Evolutionary conservation across 257 asterid genomes (phyloP).

Genomic region (Echium plantagineum): DNA sequence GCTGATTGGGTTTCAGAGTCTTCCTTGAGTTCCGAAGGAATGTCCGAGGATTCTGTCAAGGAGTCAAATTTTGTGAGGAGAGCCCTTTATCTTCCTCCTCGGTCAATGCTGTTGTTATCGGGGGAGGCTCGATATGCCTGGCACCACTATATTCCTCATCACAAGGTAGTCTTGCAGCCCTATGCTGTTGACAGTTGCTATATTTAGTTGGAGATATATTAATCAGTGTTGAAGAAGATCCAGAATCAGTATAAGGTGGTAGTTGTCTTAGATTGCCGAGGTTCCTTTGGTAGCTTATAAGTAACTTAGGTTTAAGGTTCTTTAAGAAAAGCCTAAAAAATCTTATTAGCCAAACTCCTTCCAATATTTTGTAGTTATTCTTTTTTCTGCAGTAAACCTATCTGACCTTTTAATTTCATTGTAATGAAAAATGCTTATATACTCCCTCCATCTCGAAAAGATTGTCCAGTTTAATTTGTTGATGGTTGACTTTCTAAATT

Average conservation of each 20-base stretch:
- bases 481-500: too few relatives aligned
- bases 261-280: background rate
- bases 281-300: background rate
- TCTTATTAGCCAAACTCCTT: background rate
- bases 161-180: conserved; percentile 42
- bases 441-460: too few relatives aligned
- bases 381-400: background rate
- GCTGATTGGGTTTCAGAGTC: conserved; percentile 41
- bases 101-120: conserved; percentile 69
- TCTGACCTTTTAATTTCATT: background rate
- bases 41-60: conserved; percentile 17
- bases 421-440: too few relatives aligned
- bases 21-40: conserved; percentile 21
- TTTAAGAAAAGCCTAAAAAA: background rate
- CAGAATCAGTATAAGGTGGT: background rate
- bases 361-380: background rate
- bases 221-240: background rate
- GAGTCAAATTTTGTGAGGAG: conserved; percentile 35
- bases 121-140: conserved; percentile 95
- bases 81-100: conserved; percentile 87
- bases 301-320: background rate
- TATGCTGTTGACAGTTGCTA: background rate
- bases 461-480: too few relatives aligned
- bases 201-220: background rate
- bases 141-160: conserved; percentile 99